Evolutionary conservation across 1,139 yeast species (phyloP).

Genomic region (Casaregolazyma lundiana): DNA sequence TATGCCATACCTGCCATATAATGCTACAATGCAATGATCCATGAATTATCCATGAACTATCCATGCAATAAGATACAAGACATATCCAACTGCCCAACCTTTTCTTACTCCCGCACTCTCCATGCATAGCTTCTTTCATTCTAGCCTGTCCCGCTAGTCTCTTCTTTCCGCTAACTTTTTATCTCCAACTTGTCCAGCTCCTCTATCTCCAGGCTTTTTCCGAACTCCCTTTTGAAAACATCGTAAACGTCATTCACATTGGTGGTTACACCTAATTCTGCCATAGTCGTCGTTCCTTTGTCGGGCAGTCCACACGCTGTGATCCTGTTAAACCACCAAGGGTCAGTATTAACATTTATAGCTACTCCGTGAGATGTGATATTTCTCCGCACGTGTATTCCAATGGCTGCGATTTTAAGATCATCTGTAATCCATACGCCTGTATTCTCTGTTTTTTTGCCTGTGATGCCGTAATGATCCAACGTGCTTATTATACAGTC

Average conservation of each 20-base stretch:
- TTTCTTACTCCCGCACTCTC: no score
- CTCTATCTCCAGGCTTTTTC: conserved; percentile 16
- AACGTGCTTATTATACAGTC: conserved; percentile 56
- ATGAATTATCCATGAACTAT: no score
- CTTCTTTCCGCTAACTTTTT: not conserved
- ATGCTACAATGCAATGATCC: no score
- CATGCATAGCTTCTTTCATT: no score
- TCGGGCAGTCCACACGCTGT: conserved; percentile 84
- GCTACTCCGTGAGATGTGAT: conserved; percentile 90
- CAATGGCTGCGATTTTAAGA: conserved; percentile 81
- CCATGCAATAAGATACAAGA: no score
- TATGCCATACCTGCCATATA: no score
- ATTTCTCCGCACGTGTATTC: conserved; percentile 78
- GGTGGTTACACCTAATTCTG: conserved; percentile 23
- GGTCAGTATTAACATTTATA: conserved; percentile 70
- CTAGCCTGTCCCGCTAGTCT: not conserved
- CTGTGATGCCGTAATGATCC: conserved; percentile 40
- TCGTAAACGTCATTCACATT: conserved; percentile 45
- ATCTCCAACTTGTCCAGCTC: no score
- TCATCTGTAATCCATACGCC: conserved; percentile 71
- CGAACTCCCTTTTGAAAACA: conserved; percentile 48
- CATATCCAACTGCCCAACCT: no score
- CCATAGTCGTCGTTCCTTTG: conserved; percentile 50
- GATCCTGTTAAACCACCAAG: conserved; percentile 61
- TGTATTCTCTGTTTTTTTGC: conserved; percentile 62